These are phyloP conservation scores for Gaillardinia entomophila DNA, from an alignment of 805 yeast species.

Conservation along the genomic window DNA sequence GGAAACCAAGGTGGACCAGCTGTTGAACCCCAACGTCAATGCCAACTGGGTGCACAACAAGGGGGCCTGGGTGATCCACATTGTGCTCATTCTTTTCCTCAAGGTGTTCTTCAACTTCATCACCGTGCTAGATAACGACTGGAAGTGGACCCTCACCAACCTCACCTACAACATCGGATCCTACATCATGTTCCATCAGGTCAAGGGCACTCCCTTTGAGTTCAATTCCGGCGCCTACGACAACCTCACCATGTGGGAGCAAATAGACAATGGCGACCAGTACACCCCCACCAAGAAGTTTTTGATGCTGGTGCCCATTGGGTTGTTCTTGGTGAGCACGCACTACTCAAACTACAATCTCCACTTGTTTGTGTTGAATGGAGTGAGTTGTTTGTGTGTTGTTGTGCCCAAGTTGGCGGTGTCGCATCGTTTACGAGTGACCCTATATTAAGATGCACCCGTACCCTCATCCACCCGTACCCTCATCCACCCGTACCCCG, in stretches of 20 bases:
- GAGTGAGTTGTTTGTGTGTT: constrained; percentile 75
- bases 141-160: constrained; percentile 93
- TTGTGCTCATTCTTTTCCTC: constrained; percentile 71
- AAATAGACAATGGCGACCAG: constrained; percentile 90
- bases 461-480: background rate
- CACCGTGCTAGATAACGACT: constrained; percentile 74
- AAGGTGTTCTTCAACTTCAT: constrained; percentile 74
- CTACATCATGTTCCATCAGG: constrained; percentile 92
- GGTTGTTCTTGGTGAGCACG: constrained; percentile 76
- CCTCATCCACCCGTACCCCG: background rate
- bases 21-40: constrained; percentile 80
- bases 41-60: constrained; percentile 95
- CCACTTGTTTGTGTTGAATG: constrained; percentile 71
- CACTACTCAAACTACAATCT: constrained; percentile 87
- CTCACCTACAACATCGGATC: constrained; percentile 86
- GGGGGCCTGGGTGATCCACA: constrained; percentile 94
- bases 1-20: constrained; percentile 90
- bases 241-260: constrained; percentile 98
- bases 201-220: constrained; percentile 96
- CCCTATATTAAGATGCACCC: constrained; percentile 26
- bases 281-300: constrained; percentile 96
- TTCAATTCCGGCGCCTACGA: constrained; percentile 96
- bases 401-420: constrained; percentile 89
- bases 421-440: constrained; percentile 71
- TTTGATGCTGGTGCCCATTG: constrained; percentile 87